Percentiles rank a stretch among this genome's conserved stretches.
Conservation (phyloP, 2,329 filamentous ascomycete genomes). For the Arthroderma sp. region DNA sequence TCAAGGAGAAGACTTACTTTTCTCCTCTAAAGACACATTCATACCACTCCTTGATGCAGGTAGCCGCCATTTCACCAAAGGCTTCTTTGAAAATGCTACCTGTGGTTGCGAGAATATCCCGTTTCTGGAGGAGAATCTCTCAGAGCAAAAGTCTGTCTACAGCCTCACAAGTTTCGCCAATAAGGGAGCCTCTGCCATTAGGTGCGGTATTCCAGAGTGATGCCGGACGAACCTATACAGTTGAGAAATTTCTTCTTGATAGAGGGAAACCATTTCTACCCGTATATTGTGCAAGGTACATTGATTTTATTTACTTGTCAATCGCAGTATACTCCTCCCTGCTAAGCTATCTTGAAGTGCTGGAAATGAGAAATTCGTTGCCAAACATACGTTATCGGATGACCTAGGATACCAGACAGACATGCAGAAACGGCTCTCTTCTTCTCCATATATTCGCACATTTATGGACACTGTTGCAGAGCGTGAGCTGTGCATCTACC, state of each 20-base stretch:
- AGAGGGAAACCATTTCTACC: slow-evolving; percentile 5
- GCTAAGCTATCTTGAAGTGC: slow-evolving; percentile 5
- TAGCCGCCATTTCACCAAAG: too few species aligned
- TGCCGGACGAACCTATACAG: slow-evolving; percentile 7
- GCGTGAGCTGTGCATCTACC: slow-evolving; percentile 13
- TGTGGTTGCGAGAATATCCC: neutral
- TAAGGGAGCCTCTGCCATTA: slow-evolving; percentile 2
- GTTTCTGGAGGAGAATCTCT: neutral
- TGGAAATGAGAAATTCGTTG: slow-evolving; percentile 7
- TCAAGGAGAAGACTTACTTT: too few species aligned
- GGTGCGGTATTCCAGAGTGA: slow-evolving; percentile 9
- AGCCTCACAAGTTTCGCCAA: too few species aligned
- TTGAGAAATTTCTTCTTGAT: slow-evolving; percentile 7
- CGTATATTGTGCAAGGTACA: slow-evolving; percentile 7
- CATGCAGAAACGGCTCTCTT: slow-evolving; percentile 15
- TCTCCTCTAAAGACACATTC: too few species aligned
- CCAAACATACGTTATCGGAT: slow-evolving; percentile 18
- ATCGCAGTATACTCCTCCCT: too few species aligned
- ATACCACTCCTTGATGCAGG: too few species aligned
- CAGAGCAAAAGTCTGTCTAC: too few species aligned
- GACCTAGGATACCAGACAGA: slow-evolving; percentile 20
- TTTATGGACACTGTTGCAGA: slow-evolving; percentile 15
- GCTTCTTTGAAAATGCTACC: too few species aligned
- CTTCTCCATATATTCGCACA: slow-evolving; percentile 17
- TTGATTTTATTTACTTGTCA: too few species aligned